Evolutionary conservation across 495 filamentous ascomycete species (phyloP), one percentile per base, ranked within the genome.

Genomic region (Xylona heveae): DNA sequence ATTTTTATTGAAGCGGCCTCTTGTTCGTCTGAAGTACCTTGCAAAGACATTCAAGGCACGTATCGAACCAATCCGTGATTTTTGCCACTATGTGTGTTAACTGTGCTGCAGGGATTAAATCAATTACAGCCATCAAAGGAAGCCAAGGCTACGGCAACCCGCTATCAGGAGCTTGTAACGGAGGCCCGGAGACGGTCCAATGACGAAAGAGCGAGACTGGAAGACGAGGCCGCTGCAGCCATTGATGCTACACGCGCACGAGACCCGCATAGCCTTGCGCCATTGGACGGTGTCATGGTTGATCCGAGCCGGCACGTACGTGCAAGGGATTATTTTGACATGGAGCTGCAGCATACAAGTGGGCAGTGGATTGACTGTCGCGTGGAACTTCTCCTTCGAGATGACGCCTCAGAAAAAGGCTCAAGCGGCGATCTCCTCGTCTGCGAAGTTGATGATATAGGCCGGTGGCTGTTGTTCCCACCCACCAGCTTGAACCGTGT

Each of bases 391-490:
- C 61, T 94, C 6, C 59, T 85, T 27, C 68, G 88, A 47, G 88
- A 95, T 47, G 78, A 78, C 25, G 52, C 66, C 5, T 44, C 61
- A 13, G 66, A 68, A 38, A 55, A 56, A 24, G 58, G 52, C 3
- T 41, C 42, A n/a, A 52, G 59, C 7, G 79, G 83, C 2, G 88
- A 99, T 49, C 50, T 99, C 28, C 64, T 99, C 12, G 72, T 99
- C 34, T 85, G 82, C 38, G 83, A 95, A 47, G 66, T 91, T 31
- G 78, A 81, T 28, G 62, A 62, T 37, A 60, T 62, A 9, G 62
- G 71, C 16, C 62, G 70, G n/a, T 94, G 81, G 77, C 57, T 99
- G 17, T 65, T 99, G 0, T 91, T 95, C 48, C 78, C 85, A 9
- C 84, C 90, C 2, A 59, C 92, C 25, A 59, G 72, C 19, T 55